Base-by-base conservation (phyloP, 2,329 filamentous ascomycete genomes). In the Epichloe brachyelytri region DNA sequence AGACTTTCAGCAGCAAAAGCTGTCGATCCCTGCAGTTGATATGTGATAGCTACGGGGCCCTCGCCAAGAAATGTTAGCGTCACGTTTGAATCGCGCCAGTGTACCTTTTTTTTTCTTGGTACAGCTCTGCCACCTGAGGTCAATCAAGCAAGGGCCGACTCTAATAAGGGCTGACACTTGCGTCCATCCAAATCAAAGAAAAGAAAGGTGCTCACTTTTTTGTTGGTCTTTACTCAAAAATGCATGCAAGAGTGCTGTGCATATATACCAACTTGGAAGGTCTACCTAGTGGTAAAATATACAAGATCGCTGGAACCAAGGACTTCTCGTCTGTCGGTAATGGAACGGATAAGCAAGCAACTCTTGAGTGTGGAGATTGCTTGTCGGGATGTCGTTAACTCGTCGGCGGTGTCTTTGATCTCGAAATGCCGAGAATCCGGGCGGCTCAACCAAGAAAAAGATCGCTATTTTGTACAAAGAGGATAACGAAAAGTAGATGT, bases 1-100 rank as follows among this genome's bases (percentile, higher is more conserved):
- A 43, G 10, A 38, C 33, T 50, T 39, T 26, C 30, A 48, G 48
- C 43, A 47, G 41, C 48, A 15, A 49, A 19, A 33, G 37, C 48
- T 45, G 39, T 48, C 44, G 55, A 58, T 51, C 45, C 52, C 57
- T 59, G 59, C 55, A 56, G 50, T 47, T 46, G 49, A 52, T 30
- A 51, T 36, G 12, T 53, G 53, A 48, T 41, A 46, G 43, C 43
- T 39, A 51, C 40, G 50, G 49, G 22, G 44, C 22, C 48, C 37
- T 51, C 50, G 22, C 48, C 22, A 33, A 8, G 19, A 19, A 19
- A 40, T 49, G 22, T 45, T 40, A 44, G 20, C 41, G 34, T 36
- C 37, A 11, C 5, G 40, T 19, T 26, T 30, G 26, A 30, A 10
- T 30, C 26, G 8, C 26, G 8, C 26, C 26, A 30, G 26, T 30